Conservation (phyloP, 495 filamentous ascomycete genomes). For the Xylaria cubensis region DNA sequence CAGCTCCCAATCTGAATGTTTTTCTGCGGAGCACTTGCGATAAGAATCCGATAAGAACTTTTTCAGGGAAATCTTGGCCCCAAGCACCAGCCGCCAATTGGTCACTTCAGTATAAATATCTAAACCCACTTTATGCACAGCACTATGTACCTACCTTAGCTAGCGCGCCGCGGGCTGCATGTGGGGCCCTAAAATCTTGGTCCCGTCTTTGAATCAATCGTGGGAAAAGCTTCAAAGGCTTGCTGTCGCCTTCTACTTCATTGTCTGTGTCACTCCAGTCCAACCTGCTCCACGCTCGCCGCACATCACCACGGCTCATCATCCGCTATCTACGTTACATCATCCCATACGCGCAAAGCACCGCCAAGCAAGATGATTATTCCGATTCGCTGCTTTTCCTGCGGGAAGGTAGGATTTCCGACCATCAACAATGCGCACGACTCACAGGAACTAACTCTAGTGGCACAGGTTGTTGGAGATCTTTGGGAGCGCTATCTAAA, state of each 20-base stretch:
- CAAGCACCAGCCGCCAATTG: neutral
- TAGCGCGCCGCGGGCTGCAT: slow-evolving; percentile 10
- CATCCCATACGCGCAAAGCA: neutral
- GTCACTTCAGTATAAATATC: neutral
- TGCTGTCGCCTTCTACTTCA: neutral
- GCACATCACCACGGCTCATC: neutral
- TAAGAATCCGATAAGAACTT: slow-evolving; percentile 36
- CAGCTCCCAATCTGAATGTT: slow-evolving; percentile 21
- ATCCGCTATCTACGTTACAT: neutral
- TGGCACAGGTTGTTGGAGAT: slow-evolving; percentile 84
- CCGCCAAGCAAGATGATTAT: slow-evolving; percentile 81
- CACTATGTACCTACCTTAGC: neutral
- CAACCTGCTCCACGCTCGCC: neutral
- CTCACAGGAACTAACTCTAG: slow-evolving; percentile 24
- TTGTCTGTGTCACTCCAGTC: neutral
- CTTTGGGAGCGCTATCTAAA: slow-evolving; percentile 94
- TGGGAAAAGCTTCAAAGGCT: slow-evolving; percentile 23
- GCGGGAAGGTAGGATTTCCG: slow-evolving; percentile 80
- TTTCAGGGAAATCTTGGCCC: slow-evolving; percentile 12
- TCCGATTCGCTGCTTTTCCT: slow-evolving; percentile 97
- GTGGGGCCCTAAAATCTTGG: slow-evolving; percentile 23
- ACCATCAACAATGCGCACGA: slow-evolving; percentile 7
- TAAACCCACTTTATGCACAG: neutral
- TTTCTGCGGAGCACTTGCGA: slow-evolving; percentile 27
- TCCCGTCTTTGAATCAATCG: neutral